These are phyloP conservation scores for Petunia axillaris DNA, from an alignment of 257 asterid genomes.

Conservation along the genomic window DNA sequence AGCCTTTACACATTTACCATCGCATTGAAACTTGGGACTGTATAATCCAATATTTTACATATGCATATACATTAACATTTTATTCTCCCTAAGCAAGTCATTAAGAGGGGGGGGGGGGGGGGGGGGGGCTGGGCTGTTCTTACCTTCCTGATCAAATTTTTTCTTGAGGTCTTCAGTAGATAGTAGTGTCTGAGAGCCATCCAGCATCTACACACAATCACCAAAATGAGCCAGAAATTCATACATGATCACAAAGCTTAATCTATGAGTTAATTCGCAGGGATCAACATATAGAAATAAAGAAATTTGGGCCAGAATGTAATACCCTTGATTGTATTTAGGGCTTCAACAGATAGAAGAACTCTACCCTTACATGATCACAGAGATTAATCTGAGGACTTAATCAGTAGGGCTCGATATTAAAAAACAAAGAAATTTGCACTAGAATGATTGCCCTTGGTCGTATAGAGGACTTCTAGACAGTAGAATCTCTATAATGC, in stretches of 20 bases:
- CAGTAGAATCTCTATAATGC: background rate
- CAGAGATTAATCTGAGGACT: slow-evolving; percentile 8
- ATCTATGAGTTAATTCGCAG: background rate
- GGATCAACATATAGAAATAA: background rate
- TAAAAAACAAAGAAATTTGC: background rate
- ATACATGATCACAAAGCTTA: background rate
- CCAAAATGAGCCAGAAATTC: slow-evolving; percentile 18
- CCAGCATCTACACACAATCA: slow-evolving; percentile 67
- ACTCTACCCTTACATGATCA: slow-evolving; percentile 10
- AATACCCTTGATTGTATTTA: background rate
- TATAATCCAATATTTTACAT: background rate
- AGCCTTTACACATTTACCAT: background rate
- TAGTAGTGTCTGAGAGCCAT: slow-evolving; percentile 77
- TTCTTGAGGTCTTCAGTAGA: slow-evolving; percentile 79
- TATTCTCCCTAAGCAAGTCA: background rate
- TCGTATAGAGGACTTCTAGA: background rate
- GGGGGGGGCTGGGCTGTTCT: slow-evolving; percentile 23
- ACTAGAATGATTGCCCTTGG: background rate
- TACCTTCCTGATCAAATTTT: slow-evolving; percentile 80
- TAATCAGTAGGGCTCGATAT: background rate
- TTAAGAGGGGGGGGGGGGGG: background rate
- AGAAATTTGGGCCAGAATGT: background rate
- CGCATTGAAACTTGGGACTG: background rate
- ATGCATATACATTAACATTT: background rate
- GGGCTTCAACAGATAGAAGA: background rate